phyloP scores from a whole-genome alignment of 1,284 basidiomycete species.

The Apiotrichum mycotoxinovorans region DNA sequence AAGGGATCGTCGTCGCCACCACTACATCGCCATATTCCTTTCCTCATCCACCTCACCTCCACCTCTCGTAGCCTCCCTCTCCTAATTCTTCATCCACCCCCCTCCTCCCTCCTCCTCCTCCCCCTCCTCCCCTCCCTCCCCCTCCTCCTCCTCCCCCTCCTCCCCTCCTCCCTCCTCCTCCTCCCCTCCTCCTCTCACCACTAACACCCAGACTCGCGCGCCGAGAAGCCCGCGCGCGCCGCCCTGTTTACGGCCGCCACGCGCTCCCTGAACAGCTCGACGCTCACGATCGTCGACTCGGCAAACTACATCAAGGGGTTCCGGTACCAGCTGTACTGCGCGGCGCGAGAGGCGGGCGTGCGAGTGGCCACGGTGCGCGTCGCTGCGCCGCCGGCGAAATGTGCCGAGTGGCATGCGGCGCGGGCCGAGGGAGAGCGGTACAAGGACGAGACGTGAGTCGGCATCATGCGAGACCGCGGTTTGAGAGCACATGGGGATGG shows the following conservation, averaged over 20 bases:
- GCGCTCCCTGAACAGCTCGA: slow-evolving; percentile 66
- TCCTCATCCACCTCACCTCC: no score
- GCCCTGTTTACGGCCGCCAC: slow-evolving; percentile 82
- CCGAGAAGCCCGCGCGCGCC: slow-evolving; percentile 85
- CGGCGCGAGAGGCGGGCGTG: slow-evolving; percentile 80
- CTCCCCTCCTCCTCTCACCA: background rate
- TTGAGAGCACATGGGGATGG: background rate
- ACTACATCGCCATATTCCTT: no score
- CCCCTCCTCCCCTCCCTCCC: no score
- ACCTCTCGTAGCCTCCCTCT: no score
- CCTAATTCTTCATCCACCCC: no score
- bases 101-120: no score
- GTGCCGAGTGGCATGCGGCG: slow-evolving; percentile 68
- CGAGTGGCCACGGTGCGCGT: slow-evolving; percentile 83
- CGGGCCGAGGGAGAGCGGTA: slow-evolving; percentile 55
- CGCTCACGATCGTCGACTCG: slow-evolving; percentile 82
- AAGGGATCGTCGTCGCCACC: no score
- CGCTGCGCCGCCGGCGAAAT: slow-evolving; percentile 71
- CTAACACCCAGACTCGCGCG: slow-evolving; percentile 61
- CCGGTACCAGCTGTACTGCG: slow-evolving; percentile 96
- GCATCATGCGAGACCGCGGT: no score
- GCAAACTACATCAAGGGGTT: slow-evolving; percentile 97
- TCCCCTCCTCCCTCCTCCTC: background rate
- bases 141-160: background rate
- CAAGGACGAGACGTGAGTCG: slow-evolving; percentile 65